Conservation (phyloP, 2,329 filamentous ascomycete genomes). For the Myriosclerotinia curreyana region DNA sequence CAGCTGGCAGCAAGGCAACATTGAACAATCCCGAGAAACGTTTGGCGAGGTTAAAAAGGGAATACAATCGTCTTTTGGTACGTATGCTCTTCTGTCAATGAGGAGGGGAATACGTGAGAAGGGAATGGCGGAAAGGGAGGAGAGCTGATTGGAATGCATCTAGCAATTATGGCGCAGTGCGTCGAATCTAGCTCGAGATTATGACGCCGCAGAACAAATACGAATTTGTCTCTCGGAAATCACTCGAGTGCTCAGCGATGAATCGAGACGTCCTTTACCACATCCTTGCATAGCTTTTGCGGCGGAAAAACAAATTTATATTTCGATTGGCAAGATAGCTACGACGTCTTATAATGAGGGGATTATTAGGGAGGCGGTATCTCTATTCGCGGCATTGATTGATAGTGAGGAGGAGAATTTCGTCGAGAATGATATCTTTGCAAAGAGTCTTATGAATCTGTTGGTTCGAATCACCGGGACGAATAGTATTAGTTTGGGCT, state of each 20-base stretch:
- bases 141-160: background rate
- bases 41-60: conserved; percentile 64
- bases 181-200: conserved; percentile 57
- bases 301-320: conserved; percentile 82
- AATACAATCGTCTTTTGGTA: conserved; percentile 62
- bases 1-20: conserved; percentile 55
- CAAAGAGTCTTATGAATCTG: conserved; percentile 81
- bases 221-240: conserved; percentile 62
- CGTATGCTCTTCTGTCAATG: conserved; percentile 29
- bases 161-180: conserved; percentile 60
- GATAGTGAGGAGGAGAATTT: conserved; percentile 97
- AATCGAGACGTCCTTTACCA: conserved; percentile 81
- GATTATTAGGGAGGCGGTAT: conserved; percentile 79
- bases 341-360: conserved; percentile 79
- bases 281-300: conserved; percentile 91
- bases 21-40: conserved; percentile 62
- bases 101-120: background rate
- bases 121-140: background rate
- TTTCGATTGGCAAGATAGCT: conserved; percentile 84
- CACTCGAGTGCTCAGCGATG: conserved; percentile 75
- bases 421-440: conserved; percentile 81
- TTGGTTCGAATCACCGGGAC: conserved; percentile 74
- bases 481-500: conserved; percentile 68
- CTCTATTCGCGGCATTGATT: conserved; percentile 86
- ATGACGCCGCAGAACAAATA: conserved; percentile 60